Conservation (phyloP, 2,329 filamentous ascomycete species). For the Xylaria sp. region DNA sequence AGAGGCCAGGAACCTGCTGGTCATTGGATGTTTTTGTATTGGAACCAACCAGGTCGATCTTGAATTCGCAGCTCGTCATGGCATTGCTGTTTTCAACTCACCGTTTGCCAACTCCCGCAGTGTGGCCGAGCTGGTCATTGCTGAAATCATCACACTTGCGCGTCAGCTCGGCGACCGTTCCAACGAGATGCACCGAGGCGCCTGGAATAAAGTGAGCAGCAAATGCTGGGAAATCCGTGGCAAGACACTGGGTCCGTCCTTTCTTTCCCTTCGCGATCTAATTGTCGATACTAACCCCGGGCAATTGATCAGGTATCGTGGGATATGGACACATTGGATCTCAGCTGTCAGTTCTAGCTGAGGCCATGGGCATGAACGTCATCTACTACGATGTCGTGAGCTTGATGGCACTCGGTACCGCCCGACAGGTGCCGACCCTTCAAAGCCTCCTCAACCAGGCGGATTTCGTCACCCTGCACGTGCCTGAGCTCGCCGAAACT, state of each 20-base stretch:
- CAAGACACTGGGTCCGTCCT: constrained; percentile 82
- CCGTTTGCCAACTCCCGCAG: constrained; percentile 98
- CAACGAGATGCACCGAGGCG: constrained; percentile 91
- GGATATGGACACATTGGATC: constrained; percentile 98
- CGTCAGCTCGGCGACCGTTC: constrained; percentile 94
- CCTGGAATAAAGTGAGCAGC: constrained; percentile 97
- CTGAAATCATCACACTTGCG: constrained; percentile 89
- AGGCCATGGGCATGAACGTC: constrained; percentile 97
- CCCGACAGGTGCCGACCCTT: constrained; percentile 82
- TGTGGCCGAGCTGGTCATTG: constrained; percentile 95
- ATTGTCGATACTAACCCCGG: constrained; percentile 21
- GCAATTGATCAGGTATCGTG: constrained; percentile 73
- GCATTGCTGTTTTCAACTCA: constrained; percentile 98
- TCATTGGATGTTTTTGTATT: constrained; percentile 98
- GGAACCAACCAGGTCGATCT: constrained; percentile 96
- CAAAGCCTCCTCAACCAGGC: constrained; percentile 79
- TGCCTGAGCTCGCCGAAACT: constrained; percentile 92
- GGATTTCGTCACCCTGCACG: constrained; percentile 95
- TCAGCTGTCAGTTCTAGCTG: constrained; percentile 92
- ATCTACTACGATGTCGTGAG: constrained; percentile 97
- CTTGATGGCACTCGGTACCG: constrained; percentile 91
- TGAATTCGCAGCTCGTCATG: constrained; percentile 80
- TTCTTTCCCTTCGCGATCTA: neutral
- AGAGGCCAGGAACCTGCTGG: constrained; percentile 92
- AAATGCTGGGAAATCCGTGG: constrained; percentile 98